phyloP scores from a whole-genome alignment of 495 filamentous ascomycete genomes.

The Apodospora peruviana region DNA sequence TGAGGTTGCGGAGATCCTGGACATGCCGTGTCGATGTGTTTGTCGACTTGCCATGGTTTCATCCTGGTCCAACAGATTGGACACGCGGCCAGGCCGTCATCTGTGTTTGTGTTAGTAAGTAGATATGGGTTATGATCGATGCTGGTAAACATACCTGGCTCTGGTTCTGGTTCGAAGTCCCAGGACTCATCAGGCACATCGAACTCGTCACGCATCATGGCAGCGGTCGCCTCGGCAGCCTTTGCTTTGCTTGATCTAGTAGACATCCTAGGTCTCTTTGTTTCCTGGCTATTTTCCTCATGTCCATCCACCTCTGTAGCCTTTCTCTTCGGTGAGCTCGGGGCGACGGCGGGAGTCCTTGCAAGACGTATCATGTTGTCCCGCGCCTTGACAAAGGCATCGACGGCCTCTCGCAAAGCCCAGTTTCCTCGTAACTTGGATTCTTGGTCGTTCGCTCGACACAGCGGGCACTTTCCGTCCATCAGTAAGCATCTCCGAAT shows the following conservation, averaged over 20 bases:
- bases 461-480: conserved; percentile 83
- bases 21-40: conserved; percentile 67
- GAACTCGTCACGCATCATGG: conserved; percentile 30
- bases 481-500: conserved; percentile 76
- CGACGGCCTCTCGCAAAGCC: conserved; percentile 78
- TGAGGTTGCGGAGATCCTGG: conserved; percentile 30
- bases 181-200: conserved; percentile 22
- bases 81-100: conserved; percentile 74
- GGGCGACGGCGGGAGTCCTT: conserved; percentile 23
- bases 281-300: conserved; percentile 17
- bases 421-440: conserved; percentile 77
- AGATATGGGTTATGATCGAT: background rate
- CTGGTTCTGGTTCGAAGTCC: conserved; percentile 17
- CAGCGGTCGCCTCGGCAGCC: conserved; percentile 27
- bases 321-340: conserved; percentile 44
- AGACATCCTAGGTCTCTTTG: conserved; percentile 43
- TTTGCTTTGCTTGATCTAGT: conserved; percentile 35
- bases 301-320: conserved; percentile 40
- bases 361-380: conserved; percentile 57
- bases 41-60: conserved; percentile 66
- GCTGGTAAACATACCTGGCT: conserved; percentile 15
- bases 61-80: conserved; percentile 74
- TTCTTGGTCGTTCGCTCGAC: conserved; percentile 71
- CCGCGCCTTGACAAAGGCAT: conserved; percentile 64
- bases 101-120: conserved; percentile 32